Base-by-base conservation (phyloP, 305 asterid species). In the Salvia sclarea region DNA sequence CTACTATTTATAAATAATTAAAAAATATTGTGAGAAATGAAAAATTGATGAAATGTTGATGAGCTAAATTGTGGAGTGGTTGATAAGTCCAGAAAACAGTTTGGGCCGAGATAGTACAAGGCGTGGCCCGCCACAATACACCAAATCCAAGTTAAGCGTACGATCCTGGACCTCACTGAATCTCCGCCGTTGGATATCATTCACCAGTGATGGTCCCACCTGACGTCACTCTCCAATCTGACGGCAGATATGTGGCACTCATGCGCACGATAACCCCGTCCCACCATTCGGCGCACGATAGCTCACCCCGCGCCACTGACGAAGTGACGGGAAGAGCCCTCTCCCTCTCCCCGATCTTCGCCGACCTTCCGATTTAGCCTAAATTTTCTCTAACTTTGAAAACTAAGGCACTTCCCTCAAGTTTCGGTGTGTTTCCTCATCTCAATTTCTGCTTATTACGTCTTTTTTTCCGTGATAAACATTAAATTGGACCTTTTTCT, bases 271-370 rank as follows among this genome's bases (percentile, higher is more conserved):
- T 74, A 77, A 71, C 35, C 59, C 68, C 37, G 8, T 64, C 56
- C 71, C n/a, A 59, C 64, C 71, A 50, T 12, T 52, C 58, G 45
- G 84, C 81, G 81, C 79, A 78, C 69, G 31, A 38, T 81, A 78
- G 85, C 81, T 65, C 62, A 25, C 55, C 75, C 75, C 43, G 43
- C 63, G 61, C 75, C 16, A 57, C 55, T 47, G 61, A 61, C 62
- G 74, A 61, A 57, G 55, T 47, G 64, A 61, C 64, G 71, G 72
- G 82, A 77, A 64, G 76, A 69, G 75, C 80, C 58, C 16, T 58
- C 75, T 69, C 44, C 75, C 62, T 40, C 47, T 38, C 25, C 49
- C 66, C 20, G 71, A 63, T 74, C 80, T 75, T 71, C 71, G 80
- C 83, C 79, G 81, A 81, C 72, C 41, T 68, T 68, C 64, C 31